A percentile compares a stretch with the other conserved stretches of the same genome.
Conservation (phyloP, 2,329 filamentous ascomycete species). For the Plenodomus lindquistii region DNA sequence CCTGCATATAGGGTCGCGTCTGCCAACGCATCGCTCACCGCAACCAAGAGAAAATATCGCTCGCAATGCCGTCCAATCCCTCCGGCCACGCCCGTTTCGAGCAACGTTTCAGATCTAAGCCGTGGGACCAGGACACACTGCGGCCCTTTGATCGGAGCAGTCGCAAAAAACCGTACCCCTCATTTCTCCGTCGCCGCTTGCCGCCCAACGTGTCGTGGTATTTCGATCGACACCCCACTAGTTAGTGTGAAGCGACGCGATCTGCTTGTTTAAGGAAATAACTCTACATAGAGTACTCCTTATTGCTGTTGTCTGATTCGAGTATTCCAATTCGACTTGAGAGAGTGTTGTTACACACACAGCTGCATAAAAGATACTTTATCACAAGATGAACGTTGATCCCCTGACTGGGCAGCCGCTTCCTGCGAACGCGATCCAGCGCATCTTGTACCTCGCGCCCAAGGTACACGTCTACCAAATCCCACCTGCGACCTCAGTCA, state of each 20-base stretch:
- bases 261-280: background rate
- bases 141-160: constrained; percentile 16
- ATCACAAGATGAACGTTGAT: constrained; percentile 65
- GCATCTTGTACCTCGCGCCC: constrained; percentile 76
- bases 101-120: constrained; percentile 25
- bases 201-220: background rate
- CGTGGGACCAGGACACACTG: background rate
- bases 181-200: background rate
- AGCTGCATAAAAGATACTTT: background rate
- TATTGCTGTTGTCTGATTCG: no score
- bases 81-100: constrained; percentile 34
- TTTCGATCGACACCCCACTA: background rate
- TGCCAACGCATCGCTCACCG: constrained; percentile 43
- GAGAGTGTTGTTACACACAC: no score
- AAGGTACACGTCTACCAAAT: constrained; percentile 86
- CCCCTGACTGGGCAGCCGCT: constrained; percentile 71
- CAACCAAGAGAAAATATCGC: constrained; percentile 15
- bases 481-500: constrained; percentile 75
- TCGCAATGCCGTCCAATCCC: constrained; percentile 33
- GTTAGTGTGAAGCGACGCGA: background rate
- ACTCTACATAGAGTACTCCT: no score
- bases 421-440: constrained; percentile 78
- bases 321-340: no score
- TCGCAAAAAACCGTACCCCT: background rate
- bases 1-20: constrained; percentile 11